These are phyloP conservation scores for Colletotrichum sp. DNA, from an alignment of 2,329 filamentous ascomycete genomes.

Conservation along the genomic window DNA sequence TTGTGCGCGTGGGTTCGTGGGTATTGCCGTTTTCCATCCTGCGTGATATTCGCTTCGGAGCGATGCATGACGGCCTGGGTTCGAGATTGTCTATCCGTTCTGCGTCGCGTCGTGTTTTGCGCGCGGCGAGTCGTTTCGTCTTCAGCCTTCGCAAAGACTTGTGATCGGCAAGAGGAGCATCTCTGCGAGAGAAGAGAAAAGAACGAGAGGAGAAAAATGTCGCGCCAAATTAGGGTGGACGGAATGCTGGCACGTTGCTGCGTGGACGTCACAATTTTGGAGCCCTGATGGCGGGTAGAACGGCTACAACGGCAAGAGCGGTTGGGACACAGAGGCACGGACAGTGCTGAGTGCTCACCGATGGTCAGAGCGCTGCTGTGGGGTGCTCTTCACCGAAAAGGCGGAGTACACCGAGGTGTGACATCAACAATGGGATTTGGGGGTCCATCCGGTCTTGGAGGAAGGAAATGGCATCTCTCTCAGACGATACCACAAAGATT, in stretches of 20 bases:
- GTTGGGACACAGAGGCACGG: not conserved
- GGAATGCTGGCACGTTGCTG: not conserved
- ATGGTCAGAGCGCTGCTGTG: not conserved
- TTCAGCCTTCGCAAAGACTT: not conserved
- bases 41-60: not conserved
- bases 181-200: not conserved
- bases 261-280: not conserved
- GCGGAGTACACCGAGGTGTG: slow-evolving; percentile 7
- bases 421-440: not conserved
- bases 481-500: not conserved
- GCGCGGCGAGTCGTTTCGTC: not conserved
- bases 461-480: not conserved
- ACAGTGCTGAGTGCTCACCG: not conserved
- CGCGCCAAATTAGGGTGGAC: not conserved
- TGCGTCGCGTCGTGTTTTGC: not conserved
- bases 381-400: slow-evolving; percentile 1
- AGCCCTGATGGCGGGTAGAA: not conserved
- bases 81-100: not conserved
- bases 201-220: not conserved
- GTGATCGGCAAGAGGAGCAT: not conserved
- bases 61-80: not conserved
- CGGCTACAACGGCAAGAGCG: not conserved
- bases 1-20: not conserved
- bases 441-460: not conserved
- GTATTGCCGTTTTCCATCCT: slow-evolving; percentile 2